Base-by-base conservation (phyloP, 1,284 basidiomycete genomes). In the Xanthoconium separans region DNA sequence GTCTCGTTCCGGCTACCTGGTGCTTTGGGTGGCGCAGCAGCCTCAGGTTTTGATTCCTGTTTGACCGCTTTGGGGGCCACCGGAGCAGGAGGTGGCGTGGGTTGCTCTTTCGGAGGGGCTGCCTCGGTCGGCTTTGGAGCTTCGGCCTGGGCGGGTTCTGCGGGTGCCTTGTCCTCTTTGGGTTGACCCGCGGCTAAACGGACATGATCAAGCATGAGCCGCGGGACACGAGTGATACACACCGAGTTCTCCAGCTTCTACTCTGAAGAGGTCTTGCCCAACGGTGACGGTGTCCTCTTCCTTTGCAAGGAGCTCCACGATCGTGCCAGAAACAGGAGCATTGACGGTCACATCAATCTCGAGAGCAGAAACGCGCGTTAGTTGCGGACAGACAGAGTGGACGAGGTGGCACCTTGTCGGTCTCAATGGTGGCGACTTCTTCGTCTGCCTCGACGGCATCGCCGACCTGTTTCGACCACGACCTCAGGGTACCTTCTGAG, bases 311-410 rank as follows among this genome's bases (percentile, higher is more conserved):
- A 92, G 77, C 72, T 98, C 91, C 22, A 87, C 82, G 63, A 99
- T 95, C 54, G 81, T 95, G 30, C 96, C 96, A 11, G 93, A 82
- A 65, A 84, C 78, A 16, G 96, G 92, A 12, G 96, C 93, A 71
- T 98, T 99, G 57, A 99, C 96, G 10, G 93, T 90, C 43, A 99
- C 93, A 71, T 99, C 96, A 65, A 98, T 98, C 94, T 96, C 7
- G 27, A 13, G 44, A 53, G 4, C 11, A n/a, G 22, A 44, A 42
- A 24, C 36, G 27, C 36, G 27, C 6, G 51, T 68, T 8, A 54
- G 44, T 41, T 31, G 42, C 16, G 24, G 20, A 34, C 16, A 15
- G 29, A 36, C 12, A 36, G 16, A 4, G 18, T 15, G 1, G 40
- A 24, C 2, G 40, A 48, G 13, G 40, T 29, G 71, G 54, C 59